Conservation (phyloP, 176 grass and related monocot species). For the Aegilops speltoides region DNA sequence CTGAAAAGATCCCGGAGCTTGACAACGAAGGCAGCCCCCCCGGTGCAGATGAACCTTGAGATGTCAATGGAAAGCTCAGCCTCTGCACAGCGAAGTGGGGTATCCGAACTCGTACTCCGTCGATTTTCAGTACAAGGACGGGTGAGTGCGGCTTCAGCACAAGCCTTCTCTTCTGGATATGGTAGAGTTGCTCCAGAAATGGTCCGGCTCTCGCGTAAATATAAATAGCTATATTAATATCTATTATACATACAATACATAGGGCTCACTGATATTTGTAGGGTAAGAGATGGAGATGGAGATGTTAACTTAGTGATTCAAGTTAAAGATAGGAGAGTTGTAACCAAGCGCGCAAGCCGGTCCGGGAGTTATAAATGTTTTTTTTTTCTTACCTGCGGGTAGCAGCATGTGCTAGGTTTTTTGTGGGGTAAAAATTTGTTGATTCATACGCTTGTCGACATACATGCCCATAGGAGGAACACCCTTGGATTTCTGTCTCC, state of each 20-base stretch:
- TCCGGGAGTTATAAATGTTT: conserved; percentile 48
- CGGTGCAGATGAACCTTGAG: conserved; percentile 21
- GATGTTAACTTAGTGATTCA: conserved; percentile 47
- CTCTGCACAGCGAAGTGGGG: conserved; percentile 20
- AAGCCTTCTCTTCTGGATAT: not conserved
- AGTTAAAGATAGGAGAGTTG: conserved; percentile 51
- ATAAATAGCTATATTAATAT: conserved; percentile 39
- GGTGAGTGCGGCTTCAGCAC: not conserved
- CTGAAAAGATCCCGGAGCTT: conserved; percentile 20
- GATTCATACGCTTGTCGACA: conserved; percentile 1
- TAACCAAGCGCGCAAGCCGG: conserved; percentile 56
- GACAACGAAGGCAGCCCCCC: not conserved
- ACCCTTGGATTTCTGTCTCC: conserved; percentile 9
- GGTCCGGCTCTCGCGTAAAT: conserved; percentile 40
- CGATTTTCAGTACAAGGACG: not conserved
- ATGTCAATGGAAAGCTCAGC: conserved; percentile 19
- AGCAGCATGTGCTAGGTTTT: conserved; percentile 49
- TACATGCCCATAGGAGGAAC: conserved; percentile 21
- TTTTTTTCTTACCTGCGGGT: conserved; percentile 20
- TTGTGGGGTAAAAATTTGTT: conserved; percentile 20
- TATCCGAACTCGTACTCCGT: not conserved
- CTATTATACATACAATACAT: conserved; percentile 36
- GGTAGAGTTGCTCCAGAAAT: conserved; percentile 21
- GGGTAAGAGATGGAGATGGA: conserved; percentile 41
- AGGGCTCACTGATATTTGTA: conserved; percentile 65